Conservation (phyloP, 768 basidiomycete species). For the Boletales sp. region DNA sequence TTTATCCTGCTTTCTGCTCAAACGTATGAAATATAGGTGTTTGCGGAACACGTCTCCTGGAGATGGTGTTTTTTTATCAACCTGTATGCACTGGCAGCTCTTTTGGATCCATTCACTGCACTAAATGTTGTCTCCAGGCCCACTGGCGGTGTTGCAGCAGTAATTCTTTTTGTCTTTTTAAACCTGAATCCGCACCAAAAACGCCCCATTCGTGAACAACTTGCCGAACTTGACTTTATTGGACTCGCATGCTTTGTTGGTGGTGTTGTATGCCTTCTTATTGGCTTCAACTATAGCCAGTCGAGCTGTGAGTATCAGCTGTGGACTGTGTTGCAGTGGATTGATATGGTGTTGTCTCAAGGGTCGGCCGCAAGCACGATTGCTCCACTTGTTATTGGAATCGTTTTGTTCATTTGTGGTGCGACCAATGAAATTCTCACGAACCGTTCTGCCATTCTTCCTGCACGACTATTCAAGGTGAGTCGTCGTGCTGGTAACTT, state of each 20-base stretch:
- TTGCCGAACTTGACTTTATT: constrained; percentile 67
- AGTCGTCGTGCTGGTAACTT: constrained; percentile 1
- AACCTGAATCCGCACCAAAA: constrained; percentile 74
- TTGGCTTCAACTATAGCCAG: constrained; percentile 74
- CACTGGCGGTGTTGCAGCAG: constrained; percentile 63
- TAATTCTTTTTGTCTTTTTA: constrained; percentile 66
- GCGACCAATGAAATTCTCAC: constrained; percentile 61
- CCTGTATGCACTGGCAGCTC: constrained; percentile 40
- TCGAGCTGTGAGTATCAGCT: constrained; percentile 49
- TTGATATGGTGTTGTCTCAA: constrained; percentile 17
- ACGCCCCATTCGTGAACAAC: constrained; percentile 53
- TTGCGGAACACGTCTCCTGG: constrained; percentile 76
- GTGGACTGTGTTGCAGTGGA: not conserved
- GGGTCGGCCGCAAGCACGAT: constrained; percentile 63
- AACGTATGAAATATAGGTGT: constrained; percentile 38
- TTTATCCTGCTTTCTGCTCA: constrained; percentile 1
- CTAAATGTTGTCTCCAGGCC: constrained; percentile 43
- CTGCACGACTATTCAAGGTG: constrained; percentile 71
- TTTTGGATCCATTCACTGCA: not conserved
- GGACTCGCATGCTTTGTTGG: constrained; percentile 60
- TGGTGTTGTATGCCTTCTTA: constrained; percentile 63
- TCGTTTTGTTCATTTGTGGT: constrained; percentile 46
- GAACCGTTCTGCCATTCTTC: constrained; percentile 64
- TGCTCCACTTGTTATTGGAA: constrained; percentile 56
- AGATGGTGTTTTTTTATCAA: constrained; percentile 85